Base-by-base conservation (phyloP, 768 basidiomycete genomes). In the Wakefieldia striispora region DNA sequence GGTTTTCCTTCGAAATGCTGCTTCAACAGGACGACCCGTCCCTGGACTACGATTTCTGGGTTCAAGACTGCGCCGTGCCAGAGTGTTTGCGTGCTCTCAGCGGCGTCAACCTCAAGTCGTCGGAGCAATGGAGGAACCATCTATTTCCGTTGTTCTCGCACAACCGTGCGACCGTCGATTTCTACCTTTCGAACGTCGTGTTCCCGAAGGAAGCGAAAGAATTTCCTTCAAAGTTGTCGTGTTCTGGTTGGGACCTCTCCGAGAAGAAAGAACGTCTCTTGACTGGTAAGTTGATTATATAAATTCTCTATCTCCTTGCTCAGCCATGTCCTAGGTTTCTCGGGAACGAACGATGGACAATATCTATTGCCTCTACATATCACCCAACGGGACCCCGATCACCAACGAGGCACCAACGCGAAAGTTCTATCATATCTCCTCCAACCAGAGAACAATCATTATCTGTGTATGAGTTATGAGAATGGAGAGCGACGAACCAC, bases 321-420 rank as follows among this genome's bases (percentile, higher is more conserved):
- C 14, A 40, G 33, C 13, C 7, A 2, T 24, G 2, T 26, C 33
- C 8, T 45, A 52, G 71, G 72, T 4, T 73, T 73, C 49, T 74
- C 73, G 19, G 72, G 74, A 0, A 73, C 72, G 0, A 75, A 73
- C 13, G 72, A 75, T 33, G 62, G 62, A 1, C 68, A 59, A 20
- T 76, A 80, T 44, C 55, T 64, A 11, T 45, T 75, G 10, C 74
- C 74, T 0, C 51, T 63, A 0, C 61, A 71, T 2, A 70, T 75
- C 12, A 42, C 49, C 6, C 69, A 70, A 40, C 47, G 38, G 7
- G 70, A 70, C 36, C 56, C 58, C 1, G 46, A 56, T 11, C 60
- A 60, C 40, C 69, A 70, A 31, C 59, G 49, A 5, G 63, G 70
- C 21, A 82, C 80, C 3, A 81, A 80, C 39, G 81, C 81, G 0